A percentile compares a stretch with the other conserved stretches of the same genome.
Evolutionary conservation across 495 filamentous ascomycete genomes (phyloP).

Genomic region (Hypoxylon crocopeplum): DNA sequence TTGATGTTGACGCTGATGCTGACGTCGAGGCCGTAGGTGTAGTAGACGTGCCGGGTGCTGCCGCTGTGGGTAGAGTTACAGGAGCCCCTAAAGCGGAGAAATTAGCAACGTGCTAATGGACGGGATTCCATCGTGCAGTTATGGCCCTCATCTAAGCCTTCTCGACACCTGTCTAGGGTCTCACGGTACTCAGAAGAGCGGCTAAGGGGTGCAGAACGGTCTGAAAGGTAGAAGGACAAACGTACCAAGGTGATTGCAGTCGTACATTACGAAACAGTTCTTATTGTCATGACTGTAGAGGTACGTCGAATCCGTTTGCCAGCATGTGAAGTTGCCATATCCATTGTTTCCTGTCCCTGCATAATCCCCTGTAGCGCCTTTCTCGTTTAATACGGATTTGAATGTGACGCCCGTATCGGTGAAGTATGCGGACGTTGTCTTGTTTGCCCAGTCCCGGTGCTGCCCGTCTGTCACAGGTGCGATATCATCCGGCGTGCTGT

Average conservation of each 20-base stretch:
- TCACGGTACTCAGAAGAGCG: too few species aligned
- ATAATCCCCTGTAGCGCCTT: conserved; percentile 40
- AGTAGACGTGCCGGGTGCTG: background rate
- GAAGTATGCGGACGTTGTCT: conserved; percentile 43
- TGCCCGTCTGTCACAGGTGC: conserved; percentile 42
- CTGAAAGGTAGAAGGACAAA: background rate
- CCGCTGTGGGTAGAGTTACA: conserved; percentile 10
- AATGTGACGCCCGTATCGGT: conserved; percentile 43
- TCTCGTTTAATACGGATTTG: conserved; percentile 38
- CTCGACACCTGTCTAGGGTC: too few species aligned
- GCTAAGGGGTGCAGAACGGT: too few species aligned
- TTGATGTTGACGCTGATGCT: too few species aligned
- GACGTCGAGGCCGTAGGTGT: background rate
- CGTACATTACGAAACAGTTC: conserved; percentile 43
- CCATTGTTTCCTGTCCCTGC: conserved; percentile 49
- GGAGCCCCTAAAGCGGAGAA: background rate
- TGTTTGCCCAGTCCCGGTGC: conserved; percentile 43
- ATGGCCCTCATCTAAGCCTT: too few species aligned
- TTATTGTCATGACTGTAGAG: conserved; percentile 40
- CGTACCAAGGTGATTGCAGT: conserved; percentile 45
- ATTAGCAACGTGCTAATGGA: too few species aligned
- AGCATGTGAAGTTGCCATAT: conserved; percentile 46
- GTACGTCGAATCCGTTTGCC: conserved; percentile 37
- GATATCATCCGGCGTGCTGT: conserved; percentile 39
- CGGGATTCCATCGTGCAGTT: too few species aligned